Evolutionary conservation across 2,329 filamentous ascomycete genomes (phyloP), one percentile per base, ranked within the genome.

Genomic region (Orbilia quercus): DNA sequence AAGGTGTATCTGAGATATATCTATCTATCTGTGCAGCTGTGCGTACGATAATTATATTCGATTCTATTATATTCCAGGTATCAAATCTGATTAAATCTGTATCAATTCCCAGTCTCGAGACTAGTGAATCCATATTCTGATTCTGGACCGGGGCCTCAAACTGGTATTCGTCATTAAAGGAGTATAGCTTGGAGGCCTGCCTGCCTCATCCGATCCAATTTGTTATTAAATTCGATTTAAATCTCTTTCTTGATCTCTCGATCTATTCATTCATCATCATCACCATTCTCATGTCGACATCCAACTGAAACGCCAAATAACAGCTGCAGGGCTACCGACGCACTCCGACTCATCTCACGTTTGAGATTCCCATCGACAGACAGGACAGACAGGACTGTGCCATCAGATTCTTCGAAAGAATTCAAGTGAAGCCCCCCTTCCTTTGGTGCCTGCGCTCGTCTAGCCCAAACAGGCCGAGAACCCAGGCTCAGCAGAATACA

Each of bases 61-160:
- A n/a, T n/a, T n/a, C n/a, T n/a, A n/a, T n/a, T n/a, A n/a, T n/a
- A n/a, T n/a, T n/a, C n/a, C n/a, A n/a, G n/a, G n/a, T n/a, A n/a
- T n/a, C n/a, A n/a, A n/a, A n/a, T n/a, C n/a, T n/a, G n/a, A n/a
- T n/a, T n/a, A n/a, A n/a, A n/a, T n/a, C n/a, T n/a, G n/a, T n/a
- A n/a, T n/a, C n/a, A n/a, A n/a, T n/a, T n/a, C n/a, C n/a, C n/a
- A n/a, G n/a, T n/a, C n/a, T 63, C 20, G 42, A 53, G 58, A 45
- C 48, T 65, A 51, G 54, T 51, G 50, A 31, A 58, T 67, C 53
- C 59, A 38, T 53, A 14, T 53, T 58, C 58, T 67, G 44, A 23
- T n/a, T n/a, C n/a, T n/a, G 22, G 63, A 59, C 63, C 55, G 40
- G 63, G 63, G 63, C 63, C 59, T 67, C 63, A 67, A 67, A 67